These are phyloP conservation scores for Xylariaceae sp. DNA, from an alignment of 2,329 filamentous ascomycete genomes.

Conservation along the genomic window DNA sequence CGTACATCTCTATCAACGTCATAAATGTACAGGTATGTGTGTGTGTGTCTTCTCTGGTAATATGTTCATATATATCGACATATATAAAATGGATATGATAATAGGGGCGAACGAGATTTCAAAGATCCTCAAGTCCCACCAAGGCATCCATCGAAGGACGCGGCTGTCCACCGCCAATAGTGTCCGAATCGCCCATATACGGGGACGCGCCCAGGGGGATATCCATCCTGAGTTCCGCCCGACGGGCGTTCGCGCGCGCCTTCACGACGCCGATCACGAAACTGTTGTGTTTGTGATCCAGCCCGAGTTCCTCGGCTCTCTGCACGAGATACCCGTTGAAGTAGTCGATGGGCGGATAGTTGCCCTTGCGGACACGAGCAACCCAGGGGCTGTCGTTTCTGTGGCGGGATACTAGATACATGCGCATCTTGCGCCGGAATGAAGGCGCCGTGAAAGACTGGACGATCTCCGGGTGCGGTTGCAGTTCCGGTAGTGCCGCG, in stretches of 20 bases:
- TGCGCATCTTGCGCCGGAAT: constrained; percentile 57
- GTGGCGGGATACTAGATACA: constrained; percentile 48
- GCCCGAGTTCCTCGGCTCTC: constrained; percentile 64
- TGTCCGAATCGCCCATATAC: constrained; percentile 28
- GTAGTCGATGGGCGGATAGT: constrained; percentile 71
- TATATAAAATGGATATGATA: neutral
- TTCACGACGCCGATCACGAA: constrained; percentile 68
- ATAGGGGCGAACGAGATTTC: neutral
- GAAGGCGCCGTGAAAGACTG: constrained; percentile 53
- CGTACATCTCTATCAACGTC: neutral
- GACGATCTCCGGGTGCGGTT: constrained; percentile 52
- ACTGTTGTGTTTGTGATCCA: constrained; percentile 68
- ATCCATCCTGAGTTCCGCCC: constrained; percentile 29
- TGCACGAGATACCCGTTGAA: constrained; percentile 83
- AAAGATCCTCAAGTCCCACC: constrained; percentile 1
- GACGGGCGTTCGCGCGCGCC: constrained; percentile 50
- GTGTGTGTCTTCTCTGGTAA: neutral
- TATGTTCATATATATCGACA: neutral
- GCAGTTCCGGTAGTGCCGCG: constrained; percentile 66
- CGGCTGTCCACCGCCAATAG: constrained; percentile 20
- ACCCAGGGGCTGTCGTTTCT: constrained; percentile 63
- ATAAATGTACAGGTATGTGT: neutral
- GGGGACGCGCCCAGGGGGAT: constrained; percentile 23
- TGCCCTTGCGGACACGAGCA: constrained; percentile 55
- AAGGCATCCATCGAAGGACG: constrained; percentile 9